Evolutionary conservation across 108 stramenopile species (phyloP).

Genomic region (Pseudonitzschia delicatissima): DNA sequence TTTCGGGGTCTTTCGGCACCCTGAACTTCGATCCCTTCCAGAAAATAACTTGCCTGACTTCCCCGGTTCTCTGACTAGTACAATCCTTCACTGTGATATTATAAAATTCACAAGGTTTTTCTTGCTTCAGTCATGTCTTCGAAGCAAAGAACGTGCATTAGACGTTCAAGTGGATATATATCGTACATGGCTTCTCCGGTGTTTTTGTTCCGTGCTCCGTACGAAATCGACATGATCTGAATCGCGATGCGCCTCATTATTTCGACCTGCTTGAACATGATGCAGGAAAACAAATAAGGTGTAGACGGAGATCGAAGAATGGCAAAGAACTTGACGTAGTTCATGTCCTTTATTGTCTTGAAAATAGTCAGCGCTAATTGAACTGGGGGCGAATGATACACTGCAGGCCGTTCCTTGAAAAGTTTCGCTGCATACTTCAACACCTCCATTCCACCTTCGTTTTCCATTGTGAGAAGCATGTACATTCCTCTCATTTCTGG

Average conservation of each 20-base stretch:
- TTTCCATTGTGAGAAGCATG: slow-evolving; percentile 82
- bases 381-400: slow-evolving; percentile 80
- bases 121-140: slow-evolving; percentile 79
- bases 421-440: slow-evolving; percentile 78
- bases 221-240: slow-evolving; percentile 70
- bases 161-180: slow-evolving; percentile 63
- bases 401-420: slow-evolving; percentile 54
- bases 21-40: slow-evolving; percentile 72
- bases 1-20: slow-evolving; percentile 74
- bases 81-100: slow-evolving; percentile 65
- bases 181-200: slow-evolving; percentile 74
- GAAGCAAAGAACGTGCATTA: slow-evolving; percentile 70
- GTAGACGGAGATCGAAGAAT: slow-evolving; percentile 59
- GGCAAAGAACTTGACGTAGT: slow-evolving; percentile 83
- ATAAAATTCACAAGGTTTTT: slow-evolving; percentile 70
- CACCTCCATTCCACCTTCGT: slow-evolving; percentile 92
- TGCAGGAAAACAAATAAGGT: slow-evolving; percentile 76
- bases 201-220: slow-evolving; percentile 67
- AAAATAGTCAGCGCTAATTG: slow-evolving; percentile 82
- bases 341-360: slow-evolving; percentile 80
- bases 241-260: slow-evolving; percentile 78
- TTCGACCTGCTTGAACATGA: slow-evolving; percentile 91
- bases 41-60: slow-evolving; percentile 38
- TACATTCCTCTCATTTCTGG: slow-evolving; percentile 84
- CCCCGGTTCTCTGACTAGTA: slow-evolving; percentile 7